These are phyloP conservation scores for Marasmius oreades DNA, from an alignment of 1,284 basidiomycete species.

Conservation along the genomic window DNA sequence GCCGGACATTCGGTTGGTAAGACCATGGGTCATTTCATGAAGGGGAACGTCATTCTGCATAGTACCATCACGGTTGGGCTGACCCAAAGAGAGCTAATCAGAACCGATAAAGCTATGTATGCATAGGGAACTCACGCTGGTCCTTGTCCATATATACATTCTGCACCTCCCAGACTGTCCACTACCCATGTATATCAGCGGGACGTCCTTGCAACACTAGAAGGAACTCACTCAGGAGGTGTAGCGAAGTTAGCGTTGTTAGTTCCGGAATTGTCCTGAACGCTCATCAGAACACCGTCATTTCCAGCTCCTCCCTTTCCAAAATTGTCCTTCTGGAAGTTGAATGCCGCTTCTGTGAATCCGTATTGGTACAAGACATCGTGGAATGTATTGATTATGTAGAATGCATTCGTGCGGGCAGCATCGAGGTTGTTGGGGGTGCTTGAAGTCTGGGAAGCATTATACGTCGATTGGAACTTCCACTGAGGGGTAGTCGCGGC, in stretches of 20 bases:
- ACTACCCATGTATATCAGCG: conserved; percentile 12
- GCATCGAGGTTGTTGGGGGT: conserved; percentile 37
- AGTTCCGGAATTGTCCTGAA: conserved; percentile 34
- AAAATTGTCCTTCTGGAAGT: conserved; percentile 11
- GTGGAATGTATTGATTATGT: conserved; percentile 46
- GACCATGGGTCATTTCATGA: conserved; percentile 38
- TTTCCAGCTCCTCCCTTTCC: conserved; percentile 21
- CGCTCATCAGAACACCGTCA: conserved; percentile 40
- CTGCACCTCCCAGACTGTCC: conserved; percentile 26
- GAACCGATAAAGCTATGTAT: background rate
- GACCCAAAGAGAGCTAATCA: background rate
- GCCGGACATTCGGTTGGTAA: conserved; percentile 36
- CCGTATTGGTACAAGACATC: conserved; percentile 40
- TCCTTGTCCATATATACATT: conserved; percentile 37
- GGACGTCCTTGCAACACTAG: background rate
- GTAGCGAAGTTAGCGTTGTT: conserved; percentile 22
- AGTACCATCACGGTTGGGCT: conserved; percentile 33
- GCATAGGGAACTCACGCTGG: conserved; percentile 20
- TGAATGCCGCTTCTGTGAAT: conserved; percentile 21
- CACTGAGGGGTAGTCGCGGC: conserved; percentile 15
- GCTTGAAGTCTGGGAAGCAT: conserved; percentile 24
- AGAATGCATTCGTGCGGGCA: conserved; percentile 49
- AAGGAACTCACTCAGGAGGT: conserved; percentile 33
- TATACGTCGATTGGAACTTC: conserved; percentile 34
- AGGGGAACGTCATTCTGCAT: conserved; percentile 36